Evolutionary conservation across 805 yeast genomes (phyloP), one percentile per base, ranked within the genome.

Genomic region (Metschnikowia cerradonensis): DNA sequence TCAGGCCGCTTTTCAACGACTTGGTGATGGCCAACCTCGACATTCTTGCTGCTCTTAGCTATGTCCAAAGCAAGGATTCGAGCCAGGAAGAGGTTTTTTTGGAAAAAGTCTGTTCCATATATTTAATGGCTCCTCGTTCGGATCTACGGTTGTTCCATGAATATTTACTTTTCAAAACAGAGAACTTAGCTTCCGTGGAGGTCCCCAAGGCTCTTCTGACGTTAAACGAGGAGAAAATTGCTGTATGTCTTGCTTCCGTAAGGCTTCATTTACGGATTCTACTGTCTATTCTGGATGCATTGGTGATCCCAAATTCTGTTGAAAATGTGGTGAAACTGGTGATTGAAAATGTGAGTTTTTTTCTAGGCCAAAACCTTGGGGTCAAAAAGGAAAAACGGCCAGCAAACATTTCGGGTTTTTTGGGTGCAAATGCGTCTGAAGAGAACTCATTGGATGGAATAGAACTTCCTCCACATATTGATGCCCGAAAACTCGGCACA

Each of bases 391-490:
- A 31, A 14, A 31, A 31, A 23, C 37, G 17, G 2, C 17, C 13
- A 2, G 30, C 20, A 14, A 22, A 13, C 3, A 20, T 41, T n/a
- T 20, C 45, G 23, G 15, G 17, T 4, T 15, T 13, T 15, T 6
- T 17, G 22, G n/a, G 15, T 41, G 8, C 13, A 17, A 10, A 30
- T 7, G n/a, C 19, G 13, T 4, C 37, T 14, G 38, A 22, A 13
- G 31, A 33, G 4, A 70, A 69, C 46, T 59, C 57, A 23, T 52
- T 70, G 5, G 76, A 72, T 45, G 58, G 67, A 20, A 63, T 73
- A 17, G 66, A 68, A 41, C 59, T 73, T 20, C 78, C 78, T 1
- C 65, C 71, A 3, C 61, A 64, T 41, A 67, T 73, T 14, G 65
- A 73, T 52, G 71, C 72, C 2, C 60, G 52, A 14, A 65, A 63